These are phyloP conservation scores for Populus hybrid DNA, from an alignment of 441 rosid species.

Conservation along the genomic window DNA sequence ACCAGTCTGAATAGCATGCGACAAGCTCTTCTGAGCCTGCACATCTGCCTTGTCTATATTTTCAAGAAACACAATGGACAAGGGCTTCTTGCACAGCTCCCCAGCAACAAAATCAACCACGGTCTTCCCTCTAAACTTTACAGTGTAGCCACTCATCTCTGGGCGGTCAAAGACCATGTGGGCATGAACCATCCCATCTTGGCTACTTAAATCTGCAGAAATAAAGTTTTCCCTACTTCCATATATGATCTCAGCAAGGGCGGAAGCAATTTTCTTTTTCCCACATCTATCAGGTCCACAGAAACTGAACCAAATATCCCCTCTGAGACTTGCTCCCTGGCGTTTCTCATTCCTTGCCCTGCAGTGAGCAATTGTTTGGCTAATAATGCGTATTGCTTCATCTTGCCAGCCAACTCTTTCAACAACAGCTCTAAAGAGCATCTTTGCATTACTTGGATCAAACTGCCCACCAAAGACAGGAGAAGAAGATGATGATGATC, in stretches of 20 bases:
- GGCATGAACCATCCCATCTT: constrained; percentile 19
- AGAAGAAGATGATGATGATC: constrained; percentile 28
- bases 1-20: constrained; percentile 53
- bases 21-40: constrained; percentile 44
- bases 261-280: constrained; percentile 58
- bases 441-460: constrained; percentile 42
- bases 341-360: constrained; percentile 29
- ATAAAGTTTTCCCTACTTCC: constrained; percentile 45
- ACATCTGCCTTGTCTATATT: constrained; percentile 70
- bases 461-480: constrained; percentile 21
- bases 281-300: constrained; percentile 74
- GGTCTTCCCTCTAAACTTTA: constrained; percentile 53
- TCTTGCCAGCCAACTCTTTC: constrained; percentile 64
- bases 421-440: constrained; percentile 41
- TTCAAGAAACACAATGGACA: constrained; percentile 64
- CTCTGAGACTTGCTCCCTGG: constrained; percentile 23
- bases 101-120: constrained; percentile 51
- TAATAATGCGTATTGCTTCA: constrained; percentile 53
- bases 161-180: constrained; percentile 26
- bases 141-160: constrained; percentile 29
- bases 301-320: constrained; percentile 74
- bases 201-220: constrained; percentile 50
- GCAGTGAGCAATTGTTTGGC: constrained; percentile 40
- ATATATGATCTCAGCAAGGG: constrained; percentile 55
- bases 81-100: constrained; percentile 53